Base-by-base conservation (phyloP, 1,284 basidiomycete genomes). In the Wolfiporia cocos region DNA sequence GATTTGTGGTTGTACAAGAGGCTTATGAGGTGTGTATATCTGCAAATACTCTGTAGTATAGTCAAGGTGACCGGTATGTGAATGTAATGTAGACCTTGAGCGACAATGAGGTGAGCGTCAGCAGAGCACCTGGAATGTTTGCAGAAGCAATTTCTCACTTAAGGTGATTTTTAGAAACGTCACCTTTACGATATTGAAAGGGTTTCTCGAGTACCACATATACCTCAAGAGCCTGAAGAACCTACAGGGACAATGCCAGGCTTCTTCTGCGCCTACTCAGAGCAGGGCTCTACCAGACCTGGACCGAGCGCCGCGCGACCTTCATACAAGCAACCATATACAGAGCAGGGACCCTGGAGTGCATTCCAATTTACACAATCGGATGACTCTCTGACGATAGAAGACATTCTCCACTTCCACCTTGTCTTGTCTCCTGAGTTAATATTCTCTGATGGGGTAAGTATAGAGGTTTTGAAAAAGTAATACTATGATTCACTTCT, bases 121-220 rank as follows among this genome's bases (percentile, higher is more conserved):
- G n/a, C n/a, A n/a, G n/a, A n/a, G n/a, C n/a, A n/a, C n/a, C n/a
- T n/a, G n/a, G n/a, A n/a, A n/a, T n/a, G n/a, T n/a, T n/a, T n/a
- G n/a, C n/a, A n/a, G n/a, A n/a, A n/a, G n/a, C n/a, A n/a, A n/a
- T n/a, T n/a, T n/a, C n/a, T n/a, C n/a, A n/a, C n/a, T 9, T 7
- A 28, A 14, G 14, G 26, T 14, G 26, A 9, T 28, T 28, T 28
- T 9, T 28, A 28, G 26, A 63, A 63, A 39, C 38, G 93, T 48
- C 92, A 93, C 35, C 97, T 92, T 87, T 98, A 98, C 63, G 94
- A 97, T 62, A 81, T 82, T 6, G 92, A 97, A 61, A 79, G 87
- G 36, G 83, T 90, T 30, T 83, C 85, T 14, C 70, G 91, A 7
- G 73, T 72, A 6, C 30, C 30, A 34, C 11, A 24, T 9, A 5